Evolutionary conservation across 1,284 basidiomycete species (phyloP).

Genomic region (Leccinum subspadiceum): DNA sequence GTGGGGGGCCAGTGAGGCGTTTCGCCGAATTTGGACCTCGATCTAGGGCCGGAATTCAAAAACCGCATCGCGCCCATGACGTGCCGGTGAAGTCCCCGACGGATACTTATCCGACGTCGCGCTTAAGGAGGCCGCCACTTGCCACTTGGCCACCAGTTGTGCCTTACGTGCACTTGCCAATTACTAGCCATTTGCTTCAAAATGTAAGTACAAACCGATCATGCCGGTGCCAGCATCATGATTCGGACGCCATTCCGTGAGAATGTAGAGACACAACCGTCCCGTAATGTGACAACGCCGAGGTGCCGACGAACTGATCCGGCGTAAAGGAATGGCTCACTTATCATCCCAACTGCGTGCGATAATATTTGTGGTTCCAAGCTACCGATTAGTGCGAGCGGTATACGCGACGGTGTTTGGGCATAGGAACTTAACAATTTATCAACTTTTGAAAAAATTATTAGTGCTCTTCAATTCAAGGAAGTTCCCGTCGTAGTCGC

Average conservation of each 20-base stretch:
- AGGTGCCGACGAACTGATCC: background rate
- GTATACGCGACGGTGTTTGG: background rate
- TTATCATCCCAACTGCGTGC: background rate
- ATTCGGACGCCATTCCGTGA: background rate
- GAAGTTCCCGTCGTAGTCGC: background rate
- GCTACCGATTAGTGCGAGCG: background rate
- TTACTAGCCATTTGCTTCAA: background rate
- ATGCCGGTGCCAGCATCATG: background rate
- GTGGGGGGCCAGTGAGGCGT: background rate
- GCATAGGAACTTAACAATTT: background rate
- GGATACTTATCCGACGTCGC: conserved; percentile 1
- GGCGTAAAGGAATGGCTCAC: background rate
- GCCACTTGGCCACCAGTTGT: background rate
- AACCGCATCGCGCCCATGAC: conserved; percentile 1
- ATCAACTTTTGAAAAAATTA: too few species aligned
- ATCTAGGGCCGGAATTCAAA: background rate
- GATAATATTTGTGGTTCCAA: background rate
- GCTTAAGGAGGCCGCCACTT: background rate
- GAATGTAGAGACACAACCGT: background rate
- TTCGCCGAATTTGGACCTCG: background rate
- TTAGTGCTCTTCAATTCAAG: background rate
- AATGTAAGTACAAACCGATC: background rate
- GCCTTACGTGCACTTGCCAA: background rate
- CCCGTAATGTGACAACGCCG: background rate
- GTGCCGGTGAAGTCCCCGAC: background rate